These are phyloP conservation scores for Edaphochlamys debaryana DNA, from an alignment of 139 green algal genomes.

Conservation along the genomic window DNA sequence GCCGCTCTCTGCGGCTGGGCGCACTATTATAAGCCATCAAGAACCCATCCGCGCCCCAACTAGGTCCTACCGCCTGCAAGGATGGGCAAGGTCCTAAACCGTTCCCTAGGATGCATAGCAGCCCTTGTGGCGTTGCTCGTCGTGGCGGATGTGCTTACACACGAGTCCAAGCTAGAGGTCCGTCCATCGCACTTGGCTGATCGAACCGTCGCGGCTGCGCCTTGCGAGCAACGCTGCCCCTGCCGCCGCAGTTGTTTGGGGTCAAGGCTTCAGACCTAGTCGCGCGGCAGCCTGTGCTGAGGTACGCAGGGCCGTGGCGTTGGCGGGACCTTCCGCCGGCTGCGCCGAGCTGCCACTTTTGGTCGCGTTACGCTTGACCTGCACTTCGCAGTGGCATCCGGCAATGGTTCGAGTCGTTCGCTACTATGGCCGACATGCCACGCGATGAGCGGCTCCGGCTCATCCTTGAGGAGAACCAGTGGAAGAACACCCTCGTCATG, in stretches of 20 bases:
- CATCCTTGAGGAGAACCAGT: slow-evolving; percentile 78
- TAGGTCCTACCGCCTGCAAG: too few species aligned
- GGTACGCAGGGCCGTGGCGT: background rate
- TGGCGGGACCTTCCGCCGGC: background rate
- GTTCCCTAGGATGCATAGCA: background rate
- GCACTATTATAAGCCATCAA: too few species aligned
- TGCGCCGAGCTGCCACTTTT: background rate
- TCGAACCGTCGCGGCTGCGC: background rate
- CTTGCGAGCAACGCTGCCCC: background rate
- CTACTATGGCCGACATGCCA: slow-evolving; percentile 40
- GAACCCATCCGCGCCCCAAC: too few species aligned
- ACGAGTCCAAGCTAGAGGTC: slow-evolving; percentile 20
- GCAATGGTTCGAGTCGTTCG: slow-evolving; percentile 48
- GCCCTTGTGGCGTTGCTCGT: slow-evolving; percentile 2
- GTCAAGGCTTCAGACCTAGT: background rate
- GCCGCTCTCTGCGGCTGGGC: too few species aligned
- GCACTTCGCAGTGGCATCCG: slow-evolving; percentile 11
- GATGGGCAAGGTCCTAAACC: background rate
- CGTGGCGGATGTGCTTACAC: slow-evolving; percentile 11
- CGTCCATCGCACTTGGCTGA: background rate
- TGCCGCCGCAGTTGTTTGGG: too few species aligned
- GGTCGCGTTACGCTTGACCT: background rate
- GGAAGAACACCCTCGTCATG: slow-evolving; percentile 85
- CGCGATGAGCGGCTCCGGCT: slow-evolving; percentile 51
- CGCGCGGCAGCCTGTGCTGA: background rate